A percentile compares a stretch with the other conserved stretches of the same genome.
These are phyloP conservation scores for Cephaloascus fragrans DNA, from an alignment of 805 yeast genomes.

Conservation along the genomic window DNA sequence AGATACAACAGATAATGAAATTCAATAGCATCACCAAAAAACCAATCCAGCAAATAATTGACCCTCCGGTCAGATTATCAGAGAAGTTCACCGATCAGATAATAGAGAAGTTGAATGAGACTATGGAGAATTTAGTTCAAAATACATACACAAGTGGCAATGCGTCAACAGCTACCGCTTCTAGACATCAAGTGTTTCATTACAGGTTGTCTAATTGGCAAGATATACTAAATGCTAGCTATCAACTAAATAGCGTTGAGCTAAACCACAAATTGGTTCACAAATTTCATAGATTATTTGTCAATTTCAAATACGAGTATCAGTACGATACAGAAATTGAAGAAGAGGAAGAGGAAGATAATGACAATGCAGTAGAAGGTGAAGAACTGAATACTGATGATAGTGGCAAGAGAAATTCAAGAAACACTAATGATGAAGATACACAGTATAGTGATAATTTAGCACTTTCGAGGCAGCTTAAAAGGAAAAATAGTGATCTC, in stretches of 20 bases:
- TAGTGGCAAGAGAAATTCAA: too few relatives aligned
- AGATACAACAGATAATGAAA: not conserved
- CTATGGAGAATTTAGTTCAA: not conserved
- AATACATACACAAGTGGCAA: not conserved
- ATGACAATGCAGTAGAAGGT: slow-evolving; percentile 1
- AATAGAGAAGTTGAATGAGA: too few relatives aligned
- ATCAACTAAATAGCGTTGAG: slow-evolving; percentile 9
- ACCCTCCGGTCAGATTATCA: not conserved
- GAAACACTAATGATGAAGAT: too few relatives aligned
- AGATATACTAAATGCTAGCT: slow-evolving; percentile 13
- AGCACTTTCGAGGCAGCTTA: too few relatives aligned
- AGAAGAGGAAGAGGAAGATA: slow-evolving; percentile 3
- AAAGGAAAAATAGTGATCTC: too few relatives aligned
- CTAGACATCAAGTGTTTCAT: not conserved
- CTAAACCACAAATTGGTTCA: slow-evolving; percentile 10
- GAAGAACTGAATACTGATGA: too few relatives aligned
- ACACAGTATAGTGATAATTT: too few relatives aligned
- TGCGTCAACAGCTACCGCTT: not conserved
- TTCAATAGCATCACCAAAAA: not conserved
- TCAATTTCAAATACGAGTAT: slow-evolving; percentile 15
- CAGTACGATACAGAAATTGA: slow-evolving; percentile 11
- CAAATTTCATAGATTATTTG: slow-evolving; percentile 16
- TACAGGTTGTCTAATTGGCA: slow-evolving; percentile 14
- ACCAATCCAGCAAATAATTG: not conserved
- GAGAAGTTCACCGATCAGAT: not conserved